Conservation (phyloP, 2,329 filamentous ascomycete genomes). For the Fusarium nygamai region DNA sequence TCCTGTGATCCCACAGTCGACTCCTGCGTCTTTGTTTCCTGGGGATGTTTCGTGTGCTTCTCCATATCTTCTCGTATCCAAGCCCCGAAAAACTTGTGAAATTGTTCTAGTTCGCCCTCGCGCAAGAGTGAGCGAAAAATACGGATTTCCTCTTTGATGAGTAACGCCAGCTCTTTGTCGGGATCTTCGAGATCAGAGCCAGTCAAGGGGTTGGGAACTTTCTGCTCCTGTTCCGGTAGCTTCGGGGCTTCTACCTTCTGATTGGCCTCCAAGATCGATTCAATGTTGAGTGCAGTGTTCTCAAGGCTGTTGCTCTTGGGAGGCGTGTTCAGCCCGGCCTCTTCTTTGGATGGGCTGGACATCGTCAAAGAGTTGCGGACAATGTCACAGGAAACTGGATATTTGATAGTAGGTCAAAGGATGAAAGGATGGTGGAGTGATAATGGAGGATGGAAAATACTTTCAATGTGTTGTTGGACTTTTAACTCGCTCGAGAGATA, state of each 20-base stretch:
- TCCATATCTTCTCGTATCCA: background rate
- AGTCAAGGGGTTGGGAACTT: background rate
- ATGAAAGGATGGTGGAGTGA: background rate
- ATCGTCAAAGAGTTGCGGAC: background rate
- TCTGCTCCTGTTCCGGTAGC: background rate
- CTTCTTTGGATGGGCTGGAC: background rate
- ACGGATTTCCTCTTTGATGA: background rate
- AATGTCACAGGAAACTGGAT: background rate
- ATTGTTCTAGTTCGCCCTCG: background rate
- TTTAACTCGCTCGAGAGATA: background rate
- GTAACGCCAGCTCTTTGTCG: background rate
- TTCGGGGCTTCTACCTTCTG: background rate
- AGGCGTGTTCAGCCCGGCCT: background rate
- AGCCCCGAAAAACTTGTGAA: background rate
- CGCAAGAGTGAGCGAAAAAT: too few relatives aligned
- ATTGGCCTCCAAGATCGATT: background rate
- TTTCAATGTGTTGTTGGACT: background rate
- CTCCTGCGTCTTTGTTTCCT: background rate
- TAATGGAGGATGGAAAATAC: background rate
- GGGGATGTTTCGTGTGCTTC: background rate
- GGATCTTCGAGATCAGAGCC: background rate
- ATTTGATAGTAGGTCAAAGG: background rate
- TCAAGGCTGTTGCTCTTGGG: background rate
- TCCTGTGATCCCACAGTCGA: background rate
- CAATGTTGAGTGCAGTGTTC: background rate